Base-by-base conservation (phyloP, 2,329 filamentous ascomycete genomes). In the Beauveria scarabaeidicola region DNA sequence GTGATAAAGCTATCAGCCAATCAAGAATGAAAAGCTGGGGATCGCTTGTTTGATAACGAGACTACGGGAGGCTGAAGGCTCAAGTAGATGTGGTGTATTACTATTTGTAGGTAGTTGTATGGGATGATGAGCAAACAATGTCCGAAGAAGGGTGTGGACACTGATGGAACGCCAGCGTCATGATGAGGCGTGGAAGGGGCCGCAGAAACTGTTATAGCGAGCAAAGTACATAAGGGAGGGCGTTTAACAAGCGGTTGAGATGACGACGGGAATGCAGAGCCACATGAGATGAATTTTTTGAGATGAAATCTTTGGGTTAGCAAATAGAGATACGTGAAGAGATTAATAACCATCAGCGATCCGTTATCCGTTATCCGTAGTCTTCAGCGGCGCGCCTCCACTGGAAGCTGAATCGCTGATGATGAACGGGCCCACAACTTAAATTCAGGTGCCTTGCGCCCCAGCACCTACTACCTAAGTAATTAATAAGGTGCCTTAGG, bases 111-210 rank as follows among this genome's bases (percentile, higher is more conserved):
- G 44, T 25, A 17, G 21, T 8, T 19, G 40, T 41, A 41, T n/a
- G 40, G 40, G 9, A 10, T 44, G 43, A 21, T 11, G 10, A 11
- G n/a, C 21, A 44, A 23, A 44, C 19, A 19, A 15, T 59, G 57
- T 48, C 57, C 23, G 32, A 29, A 52, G 57, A 53, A 59, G 57
- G 25, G 27, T 36, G 38, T 53, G 29, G 57, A 59, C 40, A 23
- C 6, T 15, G 25, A 46, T 59, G 57, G 57, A 59, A 57, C 19
- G 53, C 40, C 19, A 23, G 54, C 43, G 41, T 55, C 38, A 54
- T 56, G 27, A 41, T 41, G 29, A 57, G 32, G 44, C 5, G 17
- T 17, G 27, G 3, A 11, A 21, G 19, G n/a, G 19, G 43, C 8
- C 3, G 43, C 32, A 36, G 32, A 36, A 15, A 15, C 2, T 36